Evolutionary conservation across 192 early-diverging fungal species (phyloP).

Genomic region (Cetraspora pellucida): DNA sequence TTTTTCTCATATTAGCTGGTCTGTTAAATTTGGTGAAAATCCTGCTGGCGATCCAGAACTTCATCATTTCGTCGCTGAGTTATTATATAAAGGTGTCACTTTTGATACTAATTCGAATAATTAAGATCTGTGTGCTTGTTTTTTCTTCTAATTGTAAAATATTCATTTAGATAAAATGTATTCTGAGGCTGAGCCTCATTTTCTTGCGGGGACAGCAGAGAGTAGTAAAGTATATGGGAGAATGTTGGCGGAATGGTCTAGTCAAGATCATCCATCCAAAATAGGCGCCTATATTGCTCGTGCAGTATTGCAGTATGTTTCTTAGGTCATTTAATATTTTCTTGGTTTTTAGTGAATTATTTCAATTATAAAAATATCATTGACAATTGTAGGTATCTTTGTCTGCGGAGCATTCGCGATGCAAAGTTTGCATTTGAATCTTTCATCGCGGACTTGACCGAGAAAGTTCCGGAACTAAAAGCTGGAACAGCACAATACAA

Average conservation of each 20-base stretch:
- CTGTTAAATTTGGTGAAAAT: constrained; percentile 56
- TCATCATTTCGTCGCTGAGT: constrained; percentile 71
- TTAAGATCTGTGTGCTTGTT: not conserved
- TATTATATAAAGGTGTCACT: constrained; percentile 63
- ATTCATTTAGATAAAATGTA: constrained; percentile 63
- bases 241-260: constrained; percentile 80
- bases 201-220: constrained; percentile 80
- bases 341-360: not conserved
- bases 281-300: constrained; percentile 79
- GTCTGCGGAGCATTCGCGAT: constrained; percentile 27
- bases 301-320: constrained; percentile 76
- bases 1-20: constrained; percentile 55
- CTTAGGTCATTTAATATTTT: not conserved
- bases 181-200: constrained; percentile 83
- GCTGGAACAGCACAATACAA: constrained; percentile 47
- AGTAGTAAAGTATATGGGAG: constrained; percentile 72
- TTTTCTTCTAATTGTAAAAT: constrained; percentile 5
- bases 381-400: constrained; percentile 27
- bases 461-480: constrained; percentile 31
- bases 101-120: not conserved
- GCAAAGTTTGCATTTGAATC: constrained; percentile 33
- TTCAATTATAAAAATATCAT: constrained; percentile 37
- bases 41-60: constrained; percentile 68
- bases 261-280: constrained; percentile 57
- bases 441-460: not conserved